Evolutionary conservation across 768 basidiomycete genomes (phyloP).

Genomic region (Kockovaella imperatae): DNA sequence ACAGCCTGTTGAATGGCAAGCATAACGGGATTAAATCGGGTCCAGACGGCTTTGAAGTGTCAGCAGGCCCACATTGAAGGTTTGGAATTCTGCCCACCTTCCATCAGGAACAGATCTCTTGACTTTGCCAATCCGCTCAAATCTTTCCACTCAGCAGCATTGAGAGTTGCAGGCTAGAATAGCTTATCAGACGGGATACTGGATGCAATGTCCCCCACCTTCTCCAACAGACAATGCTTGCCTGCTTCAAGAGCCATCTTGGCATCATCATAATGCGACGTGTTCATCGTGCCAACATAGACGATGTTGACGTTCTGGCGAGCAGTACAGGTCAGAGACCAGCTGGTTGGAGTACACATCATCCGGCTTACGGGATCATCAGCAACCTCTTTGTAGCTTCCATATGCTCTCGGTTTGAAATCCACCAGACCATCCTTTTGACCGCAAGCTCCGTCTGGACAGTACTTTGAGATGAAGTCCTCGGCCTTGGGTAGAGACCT

Average conservation of each 20-base stretch:
- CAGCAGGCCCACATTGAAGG: not conserved
- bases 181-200: not conserved
- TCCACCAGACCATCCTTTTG: conserved; percentile 24
- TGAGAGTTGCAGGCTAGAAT: conserved; percentile 36
- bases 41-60: conserved; percentile 36
- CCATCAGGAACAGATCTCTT: conserved; percentile 44
- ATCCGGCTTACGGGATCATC: conserved; percentile 18
- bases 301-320: conserved; percentile 39
- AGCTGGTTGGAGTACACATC: not conserved
- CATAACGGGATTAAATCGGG: conserved; percentile 41
- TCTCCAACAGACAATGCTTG: conserved; percentile 44
- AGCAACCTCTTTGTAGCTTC: conserved; percentile 37
- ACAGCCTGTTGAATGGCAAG: conserved; percentile 37
- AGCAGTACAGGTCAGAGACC: not conserved
- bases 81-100: conserved; percentile 27
- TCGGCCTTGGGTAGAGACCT: conserved; percentile 30
- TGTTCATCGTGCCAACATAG: conserved; percentile 44
- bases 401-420: conserved; percentile 24
- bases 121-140: conserved; percentile 36
- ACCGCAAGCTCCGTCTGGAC: conserved; percentile 27
- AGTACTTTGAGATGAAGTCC: conserved; percentile 29
- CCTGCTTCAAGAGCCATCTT: conserved; percentile 37
- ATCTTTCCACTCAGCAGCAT: conserved; percentile 33
- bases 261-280: conserved; percentile 37
- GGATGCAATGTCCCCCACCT: conserved; percentile 13